Conservation (phyloP, 2,329 filamentous ascomycete genomes). For the Monosporascus cannonballus region DNA sequence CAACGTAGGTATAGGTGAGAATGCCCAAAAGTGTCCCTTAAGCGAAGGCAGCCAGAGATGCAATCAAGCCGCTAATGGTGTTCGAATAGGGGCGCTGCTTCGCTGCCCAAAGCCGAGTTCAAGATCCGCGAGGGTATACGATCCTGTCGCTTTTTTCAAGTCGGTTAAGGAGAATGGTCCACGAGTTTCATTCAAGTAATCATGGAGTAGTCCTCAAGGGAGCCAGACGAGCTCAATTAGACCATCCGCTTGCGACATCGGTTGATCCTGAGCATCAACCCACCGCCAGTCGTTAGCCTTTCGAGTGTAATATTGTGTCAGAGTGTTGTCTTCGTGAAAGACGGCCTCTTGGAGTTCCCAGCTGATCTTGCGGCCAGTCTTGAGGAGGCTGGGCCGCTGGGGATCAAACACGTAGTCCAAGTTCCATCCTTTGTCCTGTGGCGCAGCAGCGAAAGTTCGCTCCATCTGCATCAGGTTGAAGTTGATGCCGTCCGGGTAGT, state of each 20-base stretch:
- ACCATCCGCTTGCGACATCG: conserved; percentile 49
- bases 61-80: no score
- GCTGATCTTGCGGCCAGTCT: conserved; percentile 44
- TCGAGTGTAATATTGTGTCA: conserved; percentile 48
- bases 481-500: conserved; percentile 46
- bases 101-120: neutral
- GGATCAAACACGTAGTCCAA: conserved; percentile 46
- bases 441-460: conserved; percentile 44
- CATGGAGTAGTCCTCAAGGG: conserved; percentile 16
- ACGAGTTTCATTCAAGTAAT: conserved; percentile 12
- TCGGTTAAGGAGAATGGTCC: conserved; percentile 11
- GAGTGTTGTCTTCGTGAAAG: conserved; percentile 40
- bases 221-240: conserved; percentile 54
- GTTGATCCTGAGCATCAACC: conserved; percentile 37
- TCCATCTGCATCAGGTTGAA: conserved; percentile 46
- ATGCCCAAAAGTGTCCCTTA: no score
- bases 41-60: no score
- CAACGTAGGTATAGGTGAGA: neutral
- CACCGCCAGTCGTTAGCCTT: conserved; percentile 48
- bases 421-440: conserved; percentile 43
- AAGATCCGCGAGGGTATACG: neutral
- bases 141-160: conserved; percentile 5
- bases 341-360: conserved; percentile 49
- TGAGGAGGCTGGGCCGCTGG: conserved; percentile 39
- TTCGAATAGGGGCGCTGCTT: no score